phyloP scores from a whole-genome alignment of 2,329 filamentous ascomycete genomes.

The Ceratocystis colombiana region DNA sequence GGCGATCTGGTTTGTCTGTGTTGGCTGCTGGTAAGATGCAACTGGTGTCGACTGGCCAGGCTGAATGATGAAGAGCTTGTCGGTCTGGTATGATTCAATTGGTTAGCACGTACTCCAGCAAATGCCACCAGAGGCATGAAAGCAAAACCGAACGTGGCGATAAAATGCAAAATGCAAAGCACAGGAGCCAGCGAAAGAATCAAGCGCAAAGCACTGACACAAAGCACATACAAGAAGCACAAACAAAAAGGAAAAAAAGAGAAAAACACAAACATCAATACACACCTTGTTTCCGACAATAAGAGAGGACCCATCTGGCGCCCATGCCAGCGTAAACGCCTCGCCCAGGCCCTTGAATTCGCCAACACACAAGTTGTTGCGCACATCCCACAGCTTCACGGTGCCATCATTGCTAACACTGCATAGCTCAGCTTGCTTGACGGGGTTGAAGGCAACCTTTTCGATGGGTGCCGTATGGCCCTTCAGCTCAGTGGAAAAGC shows the following conservation, averaged over 20 bases:
- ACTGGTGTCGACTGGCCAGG: conserved; percentile 48
- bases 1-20: conserved; percentile 60
- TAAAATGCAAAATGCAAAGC: no score
- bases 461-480: conserved; percentile 57
- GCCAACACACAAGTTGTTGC: conserved; percentile 59
- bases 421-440: conserved; percentile 65
- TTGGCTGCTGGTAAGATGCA: conserved; percentile 48
- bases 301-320: conserved; percentile 57
- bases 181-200: no score
- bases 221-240: conserved; percentile 5
- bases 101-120: background rate
- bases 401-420: conserved; percentile 64
- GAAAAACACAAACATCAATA: conserved; percentile 29
- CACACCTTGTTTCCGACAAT: conserved; percentile 62
- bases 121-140: background rate
- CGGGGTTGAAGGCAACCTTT: conserved; percentile 67
- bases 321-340: conserved; percentile 64
- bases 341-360: conserved; percentile 57
- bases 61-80: conserved; percentile 53
- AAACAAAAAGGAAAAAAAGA: background rate
- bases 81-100: conserved; percentile 38
- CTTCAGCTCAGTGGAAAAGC: conserved; percentile 65
- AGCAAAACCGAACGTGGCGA: background rate
- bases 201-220: background rate
- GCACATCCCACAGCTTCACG: conserved; percentile 70